Conservation (phyloP, 306 rosid genomes). For the Medicago truncatula region MtrunA17r5.0-ANR NC_053044.1:36512501-36513000, state of each 20-base stretch:
- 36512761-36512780: constrained; percentile 20
- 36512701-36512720: constrained; percentile 24
- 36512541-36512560: background rate
- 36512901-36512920: background rate
- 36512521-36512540: background rate
- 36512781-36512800: constrained; percentile 29
- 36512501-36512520: background rate
- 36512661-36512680: constrained; percentile 23
- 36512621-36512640: background rate
- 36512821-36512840: constrained; percentile 3
- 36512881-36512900: constrained; percentile 20
- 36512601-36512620: background rate
- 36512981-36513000: constrained; percentile 98
- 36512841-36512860: constrained; percentile 11
- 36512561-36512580: background rate
- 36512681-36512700: constrained; percentile 10
- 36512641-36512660: constrained; percentile 22
- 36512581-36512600: background rate
- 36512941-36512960: constrained; percentile 23
- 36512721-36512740: background rate
- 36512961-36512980: constrained; percentile 74
- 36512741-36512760: constrained; percentile 3
- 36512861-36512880: constrained; percentile 10
- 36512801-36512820: constrained; percentile 26
- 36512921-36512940: constrained; percentile 9